A percentile compares a stretch with the other conserved stretches of the same genome.
Evolutionary conservation across 1,139 yeast genomes (phyloP).

Genomic region (Diutina mesorugosa): DNA sequence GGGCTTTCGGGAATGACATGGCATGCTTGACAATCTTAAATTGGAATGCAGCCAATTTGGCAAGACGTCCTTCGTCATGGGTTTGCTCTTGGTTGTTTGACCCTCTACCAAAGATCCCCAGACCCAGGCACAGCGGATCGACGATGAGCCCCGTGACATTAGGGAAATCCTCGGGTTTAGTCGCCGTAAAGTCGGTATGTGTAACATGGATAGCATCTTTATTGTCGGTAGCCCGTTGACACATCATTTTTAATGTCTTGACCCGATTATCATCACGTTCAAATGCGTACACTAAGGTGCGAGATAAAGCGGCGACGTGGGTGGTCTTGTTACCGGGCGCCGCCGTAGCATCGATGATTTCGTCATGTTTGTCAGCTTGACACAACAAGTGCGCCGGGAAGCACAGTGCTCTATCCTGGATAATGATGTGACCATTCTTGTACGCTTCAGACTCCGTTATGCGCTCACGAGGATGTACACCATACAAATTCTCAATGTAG

Average conservation of each 20-base stretch:
- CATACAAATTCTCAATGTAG: slow-evolving; percentile 63
- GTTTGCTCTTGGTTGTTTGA: slow-evolving; percentile 21
- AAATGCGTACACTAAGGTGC: slow-evolving; percentile 55
- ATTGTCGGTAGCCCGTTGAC: slow-evolving; percentile 49
- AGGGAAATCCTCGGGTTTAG: slow-evolving; percentile 46
- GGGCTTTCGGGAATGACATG: slow-evolving; percentile 62
- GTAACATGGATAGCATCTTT: slow-evolving; percentile 47
- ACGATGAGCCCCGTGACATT: slow-evolving; percentile 73
- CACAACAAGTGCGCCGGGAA: slow-evolving; percentile 81
- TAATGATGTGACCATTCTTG: slow-evolving; percentile 63
- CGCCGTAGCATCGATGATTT: slow-evolving; percentile 85
- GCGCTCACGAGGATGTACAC: slow-evolving; percentile 64
- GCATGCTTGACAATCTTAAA: slow-evolving; percentile 83
- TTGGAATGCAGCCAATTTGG: slow-evolving; percentile 75
- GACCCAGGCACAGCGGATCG: slow-evolving; percentile 96
- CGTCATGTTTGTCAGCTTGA: slow-evolving; percentile 34
- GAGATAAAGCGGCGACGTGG: slow-evolving; percentile 60
- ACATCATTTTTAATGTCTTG: slow-evolving; percentile 63
- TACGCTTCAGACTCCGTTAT: slow-evolving; percentile 57
- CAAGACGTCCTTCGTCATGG: slow-evolving; percentile 44
- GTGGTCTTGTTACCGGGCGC: slow-evolving; percentile 99
- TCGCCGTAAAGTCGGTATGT: slow-evolving; percentile 72
- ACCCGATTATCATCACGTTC: slow-evolving; percentile 74
- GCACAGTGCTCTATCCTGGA: slow-evolving; percentile 94
- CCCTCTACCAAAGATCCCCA: slow-evolving; percentile 89